phyloP scores from a whole-genome alignment of 495 filamentous ascomycete species.

The Friedmanniomyces simplex region DNA sequence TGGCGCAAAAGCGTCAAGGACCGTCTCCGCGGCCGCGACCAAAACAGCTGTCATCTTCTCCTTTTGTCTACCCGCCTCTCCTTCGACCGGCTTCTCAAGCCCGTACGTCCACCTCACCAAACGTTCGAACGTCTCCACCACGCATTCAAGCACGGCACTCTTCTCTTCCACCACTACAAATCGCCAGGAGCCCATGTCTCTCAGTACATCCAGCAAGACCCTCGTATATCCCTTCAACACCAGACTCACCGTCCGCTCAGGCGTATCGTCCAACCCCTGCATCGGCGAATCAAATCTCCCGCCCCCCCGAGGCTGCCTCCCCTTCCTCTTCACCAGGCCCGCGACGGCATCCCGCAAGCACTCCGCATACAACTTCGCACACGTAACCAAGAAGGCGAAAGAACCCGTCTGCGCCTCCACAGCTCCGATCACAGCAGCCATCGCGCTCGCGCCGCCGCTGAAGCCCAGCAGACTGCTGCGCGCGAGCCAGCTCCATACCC shows the following conservation, averaged over 20 bases:
- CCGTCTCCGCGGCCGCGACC: not conserved
- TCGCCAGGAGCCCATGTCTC: constrained; percentile 72
- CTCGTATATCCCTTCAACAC: constrained; percentile 62
- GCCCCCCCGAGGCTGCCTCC: constrained; percentile 34
- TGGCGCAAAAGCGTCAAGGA: not conserved
- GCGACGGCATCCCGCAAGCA: constrained; percentile 65
- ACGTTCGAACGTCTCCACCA: constrained; percentile 58
- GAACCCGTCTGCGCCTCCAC: constrained; percentile 64
- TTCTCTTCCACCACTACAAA: constrained; percentile 58
- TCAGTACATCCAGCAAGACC: constrained; percentile 66
- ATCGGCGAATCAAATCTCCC: constrained; percentile 14
- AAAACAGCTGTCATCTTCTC: not conserved
- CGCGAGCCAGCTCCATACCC: constrained; percentile 1
- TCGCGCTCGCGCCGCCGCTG: constrained; percentile 44
- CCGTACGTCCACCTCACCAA: constrained; percentile 47
- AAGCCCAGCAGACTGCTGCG: constrained; percentile 4
- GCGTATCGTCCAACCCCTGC: constrained; percentile 40
- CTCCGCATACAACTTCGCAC: constrained; percentile 59
- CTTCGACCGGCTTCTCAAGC: not conserved
- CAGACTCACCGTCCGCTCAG: constrained; percentile 63
- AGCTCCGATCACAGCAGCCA: constrained; percentile 61
- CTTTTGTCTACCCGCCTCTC: not conserved
- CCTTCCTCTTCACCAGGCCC: constrained; percentile 61
- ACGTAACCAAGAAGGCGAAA: constrained; percentile 66
- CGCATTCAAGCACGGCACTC: constrained; percentile 45